Conservation (phyloP, 2,329 filamentous ascomycete genomes). For the Epichloe elymi region DNA sequence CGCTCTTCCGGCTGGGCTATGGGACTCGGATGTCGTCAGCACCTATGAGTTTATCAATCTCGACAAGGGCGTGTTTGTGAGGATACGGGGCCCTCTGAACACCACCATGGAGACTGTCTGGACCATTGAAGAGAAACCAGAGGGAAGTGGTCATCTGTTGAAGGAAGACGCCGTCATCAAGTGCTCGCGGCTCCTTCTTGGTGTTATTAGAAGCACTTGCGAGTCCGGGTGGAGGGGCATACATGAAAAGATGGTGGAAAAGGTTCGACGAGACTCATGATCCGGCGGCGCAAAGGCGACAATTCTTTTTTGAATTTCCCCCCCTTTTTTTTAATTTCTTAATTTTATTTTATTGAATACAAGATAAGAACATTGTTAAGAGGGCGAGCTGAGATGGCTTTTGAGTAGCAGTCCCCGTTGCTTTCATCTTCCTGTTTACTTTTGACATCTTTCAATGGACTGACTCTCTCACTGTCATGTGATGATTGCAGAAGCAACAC, state of each 20-base stretch:
- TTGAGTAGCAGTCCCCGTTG: too few species aligned
- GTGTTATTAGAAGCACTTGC: conserved; percentile 36
- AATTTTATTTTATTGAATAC: too few species aligned
- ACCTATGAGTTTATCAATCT: conserved; percentile 40
- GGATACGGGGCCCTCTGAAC: conserved; percentile 36
- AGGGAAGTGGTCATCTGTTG: conserved; percentile 25
- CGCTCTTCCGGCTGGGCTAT: conserved; percentile 39
- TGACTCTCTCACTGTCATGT: too few species aligned
- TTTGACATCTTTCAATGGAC: too few species aligned
- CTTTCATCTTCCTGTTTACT: too few species aligned
- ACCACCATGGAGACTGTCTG: conserved; percentile 41
- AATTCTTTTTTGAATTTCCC: too few species aligned
- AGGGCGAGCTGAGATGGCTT: too few species aligned
- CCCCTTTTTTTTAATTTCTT: too few species aligned
- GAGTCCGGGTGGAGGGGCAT: conserved; percentile 37
- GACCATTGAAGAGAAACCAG: conserved; percentile 22
- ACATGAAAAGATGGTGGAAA: conserved; percentile 32
- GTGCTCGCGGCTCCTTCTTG: conserved; percentile 35
- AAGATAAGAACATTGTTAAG: too few species aligned
- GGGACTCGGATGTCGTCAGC: conserved; percentile 41
- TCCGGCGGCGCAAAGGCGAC: too few species aligned
- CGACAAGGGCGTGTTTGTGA: conserved; percentile 35
- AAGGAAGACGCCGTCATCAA: conserved; percentile 36
- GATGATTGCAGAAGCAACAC: too few species aligned
- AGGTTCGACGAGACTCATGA: conserved; percentile 14